phyloP scores from a whole-genome alignment of 1,284 basidiomycete species.

The Singerocomus rubriflavus region DNA sequence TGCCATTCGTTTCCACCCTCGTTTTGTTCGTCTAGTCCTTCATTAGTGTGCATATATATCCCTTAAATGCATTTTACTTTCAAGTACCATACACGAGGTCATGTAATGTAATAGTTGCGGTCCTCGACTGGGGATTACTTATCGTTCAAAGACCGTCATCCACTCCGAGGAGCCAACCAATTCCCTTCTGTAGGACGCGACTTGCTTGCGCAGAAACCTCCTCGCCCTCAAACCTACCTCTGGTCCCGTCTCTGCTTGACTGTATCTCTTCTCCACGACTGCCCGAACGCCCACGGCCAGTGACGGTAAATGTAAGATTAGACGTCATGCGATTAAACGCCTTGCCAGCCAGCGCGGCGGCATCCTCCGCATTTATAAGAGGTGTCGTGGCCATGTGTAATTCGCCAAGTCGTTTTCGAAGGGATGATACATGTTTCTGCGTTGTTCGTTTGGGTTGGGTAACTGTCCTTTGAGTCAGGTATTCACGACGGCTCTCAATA shows the following conservation, averaged over 20 bases:
- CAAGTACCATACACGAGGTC: conserved; percentile 19
- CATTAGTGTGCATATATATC: conserved; percentile 29
- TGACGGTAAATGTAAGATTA: conserved; percentile 65
- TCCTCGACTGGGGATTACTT: not conserved
- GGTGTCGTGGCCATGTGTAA: conserved; percentile 65
- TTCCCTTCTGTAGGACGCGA: conserved; percentile 72
- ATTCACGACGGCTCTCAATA: conserved; percentile 47
- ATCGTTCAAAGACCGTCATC: conserved; percentile 44
- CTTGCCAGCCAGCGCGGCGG: conserved; percentile 67
- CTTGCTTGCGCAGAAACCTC: conserved; percentile 72
- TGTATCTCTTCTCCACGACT: conserved; percentile 41
- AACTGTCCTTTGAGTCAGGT: conserved; percentile 32
- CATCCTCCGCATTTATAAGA: conserved; percentile 63
- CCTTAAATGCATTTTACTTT: conserved; percentile 18
- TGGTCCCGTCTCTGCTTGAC: conserved; percentile 42
- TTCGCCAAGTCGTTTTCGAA: conserved; percentile 57
- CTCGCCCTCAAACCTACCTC: conserved; percentile 44
- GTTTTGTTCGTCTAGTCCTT: conserved; percentile 28
- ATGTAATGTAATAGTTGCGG: conserved; percentile 19
- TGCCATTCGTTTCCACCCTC: conserved; percentile 8
- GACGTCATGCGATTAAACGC: conserved; percentile 75
- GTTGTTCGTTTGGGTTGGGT: conserved; percentile 21
- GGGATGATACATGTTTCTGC: conserved; percentile 41
- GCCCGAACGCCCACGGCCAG: conserved; percentile 48
- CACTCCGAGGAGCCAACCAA: conserved; percentile 85